Percentiles rank a stretch among this genome's conserved stretches.
Evolutionary conservation across 495 filamentous ascomycete genomes (phyloP).

Genomic region (Xanthoparmelia taractica): DNA sequence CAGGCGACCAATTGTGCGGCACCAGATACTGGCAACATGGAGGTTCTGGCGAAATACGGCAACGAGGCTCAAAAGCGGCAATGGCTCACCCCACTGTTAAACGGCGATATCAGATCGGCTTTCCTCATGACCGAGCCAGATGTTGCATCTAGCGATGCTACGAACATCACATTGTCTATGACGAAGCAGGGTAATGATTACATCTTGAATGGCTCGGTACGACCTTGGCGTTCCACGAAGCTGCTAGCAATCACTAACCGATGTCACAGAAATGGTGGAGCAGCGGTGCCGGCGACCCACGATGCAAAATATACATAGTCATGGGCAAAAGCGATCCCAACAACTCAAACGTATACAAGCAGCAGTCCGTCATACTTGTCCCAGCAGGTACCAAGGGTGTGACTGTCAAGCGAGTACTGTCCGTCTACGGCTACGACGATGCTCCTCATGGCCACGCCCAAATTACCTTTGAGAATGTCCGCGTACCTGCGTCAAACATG

Average conservation of each 20-base stretch:
- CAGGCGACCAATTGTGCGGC: slow-evolving; percentile 83
- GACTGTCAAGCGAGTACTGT: slow-evolving; percentile 75
- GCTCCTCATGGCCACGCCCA: slow-evolving; percentile 91
- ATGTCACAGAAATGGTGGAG: slow-evolving; percentile 83
- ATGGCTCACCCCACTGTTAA: slow-evolving; percentile 77
- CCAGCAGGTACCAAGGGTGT: slow-evolving; percentile 68
- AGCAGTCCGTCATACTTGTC: slow-evolving; percentile 85
- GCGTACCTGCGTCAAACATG: slow-evolving; percentile 67
- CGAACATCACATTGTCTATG: slow-evolving; percentile 78
- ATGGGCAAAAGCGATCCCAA: slow-evolving; percentile 77
- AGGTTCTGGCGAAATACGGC: slow-evolving; percentile 88
- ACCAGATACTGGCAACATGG: slow-evolving; percentile 94
- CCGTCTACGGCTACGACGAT: slow-evolving; percentile 90
- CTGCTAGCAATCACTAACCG: neutral
- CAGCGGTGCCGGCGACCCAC: slow-evolving; percentile 81
- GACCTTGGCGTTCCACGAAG: neutral
- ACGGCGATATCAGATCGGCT: slow-evolving; percentile 78
- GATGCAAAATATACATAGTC: slow-evolving; percentile 83
- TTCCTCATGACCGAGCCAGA: slow-evolving; percentile 94
- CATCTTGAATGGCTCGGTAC: slow-evolving; percentile 68
- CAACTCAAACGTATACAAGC: slow-evolving; percentile 67
- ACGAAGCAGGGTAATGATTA: slow-evolving; percentile 73
- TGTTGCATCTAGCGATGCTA: slow-evolving; percentile 78
- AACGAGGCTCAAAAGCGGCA: slow-evolving; percentile 80
- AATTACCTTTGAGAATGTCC: slow-evolving; percentile 77